A percentile compares a stretch with the other conserved stretches of the same genome.
These are phyloP conservation scores for Nakazawaea wyomingensis DNA, from an alignment of 805 yeast species.

Conservation along the genomic window DNA sequence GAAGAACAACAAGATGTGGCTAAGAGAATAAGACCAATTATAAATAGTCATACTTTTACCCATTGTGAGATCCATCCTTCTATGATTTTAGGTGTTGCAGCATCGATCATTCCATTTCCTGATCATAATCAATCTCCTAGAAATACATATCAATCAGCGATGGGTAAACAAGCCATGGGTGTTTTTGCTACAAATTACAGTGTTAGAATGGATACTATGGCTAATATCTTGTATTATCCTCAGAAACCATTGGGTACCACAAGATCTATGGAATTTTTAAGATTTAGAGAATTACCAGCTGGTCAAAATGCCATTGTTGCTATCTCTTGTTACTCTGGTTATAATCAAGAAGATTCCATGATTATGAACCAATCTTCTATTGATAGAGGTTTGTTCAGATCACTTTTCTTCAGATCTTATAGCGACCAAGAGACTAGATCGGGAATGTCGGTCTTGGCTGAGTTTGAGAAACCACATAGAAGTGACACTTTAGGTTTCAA, in stretches of 20 bases:
- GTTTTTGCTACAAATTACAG: conserved; percentile 91
- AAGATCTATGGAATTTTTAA: conserved; percentile 94
- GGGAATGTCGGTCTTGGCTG: conserved; percentile 97
- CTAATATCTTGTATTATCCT: conserved; percentile 93
- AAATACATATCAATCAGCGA: conserved; percentile 98
- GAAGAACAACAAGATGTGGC: conserved; percentile 61
- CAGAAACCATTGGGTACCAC: conserved; percentile 98
- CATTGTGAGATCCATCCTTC: conserved; percentile 99
- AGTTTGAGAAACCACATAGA: conserved; percentile 94
- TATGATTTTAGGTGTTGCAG: conserved; percentile 98
- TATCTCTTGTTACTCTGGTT: conserved; percentile 96
- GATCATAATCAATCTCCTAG: conserved; percentile 99
- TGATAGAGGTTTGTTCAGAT: conserved; percentile 94
- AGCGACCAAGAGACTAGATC: conserved; percentile 98
- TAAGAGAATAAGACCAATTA: conserved; percentile 73
- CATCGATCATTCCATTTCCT: conserved; percentile 98
- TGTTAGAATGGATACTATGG: conserved; percentile 99
- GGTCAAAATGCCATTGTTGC: conserved; percentile 99
- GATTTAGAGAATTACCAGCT: conserved; percentile 97
- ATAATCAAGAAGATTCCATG: conserved; percentile 99
- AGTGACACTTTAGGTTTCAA: conserved; percentile 92
- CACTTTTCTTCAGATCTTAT: conserved; percentile 92
- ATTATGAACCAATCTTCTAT: conserved; percentile 98
- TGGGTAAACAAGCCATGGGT: conserved; percentile 99
- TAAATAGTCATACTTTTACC: conserved; percentile 72